Evolutionary conservation across 148 eudicot genomes (phyloP).

Genomic region (Rhododendron ferrugineum): DNA sequence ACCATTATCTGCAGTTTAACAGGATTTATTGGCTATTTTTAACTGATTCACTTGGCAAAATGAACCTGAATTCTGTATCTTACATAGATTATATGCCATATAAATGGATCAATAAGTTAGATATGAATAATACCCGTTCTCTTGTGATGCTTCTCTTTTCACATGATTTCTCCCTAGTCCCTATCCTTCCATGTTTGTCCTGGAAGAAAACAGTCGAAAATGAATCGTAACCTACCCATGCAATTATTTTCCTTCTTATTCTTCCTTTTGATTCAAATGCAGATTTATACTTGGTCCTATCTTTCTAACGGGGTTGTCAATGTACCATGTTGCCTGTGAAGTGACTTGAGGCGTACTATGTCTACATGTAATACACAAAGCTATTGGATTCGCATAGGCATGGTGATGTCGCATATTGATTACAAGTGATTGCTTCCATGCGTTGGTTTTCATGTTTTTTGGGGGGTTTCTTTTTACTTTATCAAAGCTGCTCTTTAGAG

Average conservation of each 20-base stretch:
- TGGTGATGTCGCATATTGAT: not conserved
- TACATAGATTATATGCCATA: no score
- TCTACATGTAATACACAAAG: not conserved
- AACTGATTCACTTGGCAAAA: no score
- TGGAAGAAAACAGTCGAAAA: not conserved
- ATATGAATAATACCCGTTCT: not conserved
- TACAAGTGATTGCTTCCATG: no score
- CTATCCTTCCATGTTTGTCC: not conserved
- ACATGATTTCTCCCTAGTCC: no score
- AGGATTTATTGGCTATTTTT: no score
- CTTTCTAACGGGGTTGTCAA: not conserved
- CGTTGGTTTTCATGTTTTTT: no score
- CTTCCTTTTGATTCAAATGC: not conserved
- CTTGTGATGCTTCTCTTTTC: not conserved
- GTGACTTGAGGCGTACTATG: no score
- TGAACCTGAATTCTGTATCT: no score
- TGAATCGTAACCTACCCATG: not conserved
- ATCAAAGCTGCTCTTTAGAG: not conserved
- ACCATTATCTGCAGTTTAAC: no score
- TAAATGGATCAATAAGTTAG: not conserved
- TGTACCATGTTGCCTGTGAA: not conserved
- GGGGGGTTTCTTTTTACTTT: not conserved
- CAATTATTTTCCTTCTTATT: not conserved
- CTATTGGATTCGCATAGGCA: not conserved
- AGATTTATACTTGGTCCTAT: not conserved